A percentile compares a stretch with the other conserved stretches of the same genome.
These are phyloP conservation scores for Macrotyloma uniflorum DNA, from an alignment of 306 rosid species.

Conservation along the genomic window DNA sequence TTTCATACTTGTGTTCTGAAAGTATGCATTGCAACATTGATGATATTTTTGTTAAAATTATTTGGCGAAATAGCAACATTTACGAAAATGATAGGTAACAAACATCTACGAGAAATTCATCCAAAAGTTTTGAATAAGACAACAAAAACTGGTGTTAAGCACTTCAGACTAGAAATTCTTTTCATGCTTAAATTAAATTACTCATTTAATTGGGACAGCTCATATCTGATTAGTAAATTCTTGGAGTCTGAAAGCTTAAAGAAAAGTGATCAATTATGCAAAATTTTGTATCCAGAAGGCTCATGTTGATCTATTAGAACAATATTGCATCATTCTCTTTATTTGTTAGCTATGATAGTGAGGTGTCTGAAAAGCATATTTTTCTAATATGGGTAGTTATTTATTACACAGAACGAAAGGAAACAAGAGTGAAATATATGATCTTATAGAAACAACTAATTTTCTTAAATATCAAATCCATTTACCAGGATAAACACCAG, in stretches of 20 bases:
- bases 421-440: slow-evolving; percentile 14
- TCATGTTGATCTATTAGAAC: not conserved
- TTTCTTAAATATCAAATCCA: slow-evolving; percentile 21
- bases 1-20: slow-evolving; percentile 87
- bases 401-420: not conserved
- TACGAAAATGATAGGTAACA: slow-evolving; percentile 6
- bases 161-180: not conserved
- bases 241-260: slow-evolving; percentile 4
- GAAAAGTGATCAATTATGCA: not conserved
- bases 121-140: not conserved
- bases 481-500: slow-evolving; percentile 89
- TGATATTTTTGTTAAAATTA: slow-evolving; percentile 30
- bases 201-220: not conserved
- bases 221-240: not conserved
- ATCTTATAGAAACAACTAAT: slow-evolving; percentile 9
- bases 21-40: slow-evolving; percentile 28
- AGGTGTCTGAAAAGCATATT: slow-evolving; percentile 1
- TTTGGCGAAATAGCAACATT: slow-evolving; percentile 13
- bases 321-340: slow-evolving; percentile 14
- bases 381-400: slow-evolving; percentile 9
- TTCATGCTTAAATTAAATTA: not conserved
- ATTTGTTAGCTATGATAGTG: slow-evolving; percentile 9
- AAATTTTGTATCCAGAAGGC: not conserved
- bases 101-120: not conserved
- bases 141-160: slow-evolving; percentile 3